Evolutionary conservation across 352 stramenopile genomes (phyloP), one percentile per base, ranked within the genome.

Genomic region (Phytophthora megakarya): DNA sequence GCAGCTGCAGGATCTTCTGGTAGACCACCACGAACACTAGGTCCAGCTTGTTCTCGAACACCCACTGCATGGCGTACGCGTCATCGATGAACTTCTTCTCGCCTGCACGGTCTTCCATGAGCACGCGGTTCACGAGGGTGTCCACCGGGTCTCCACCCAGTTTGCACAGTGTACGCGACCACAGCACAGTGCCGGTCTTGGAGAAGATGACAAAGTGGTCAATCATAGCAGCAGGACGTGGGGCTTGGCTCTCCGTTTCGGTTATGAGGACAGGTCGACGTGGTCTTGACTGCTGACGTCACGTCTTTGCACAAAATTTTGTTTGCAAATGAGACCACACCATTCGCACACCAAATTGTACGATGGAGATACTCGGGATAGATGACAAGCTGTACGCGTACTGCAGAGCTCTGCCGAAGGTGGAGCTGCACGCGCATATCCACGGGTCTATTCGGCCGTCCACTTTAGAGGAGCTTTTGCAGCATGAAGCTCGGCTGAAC

Each of bases 171-270:
- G 85, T 89, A 50, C 89, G 86, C 33, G 86, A 95, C 89, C 89
- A 98, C 26, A 97, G 75, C 48, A 98, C 88, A 18, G 86, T 86
- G 56, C 92, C 92, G 46, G 80, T 95, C 75, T 95, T 95, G 71
- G 72, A 91, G 72, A 98, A 98, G 63, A 98, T 89, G 43, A 92
- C 80, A 61, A 97, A 97, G 65, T 97, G 84, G 77, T 97, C 91
- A 49, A 98, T 93, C 92, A 98, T 98, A 12, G 16, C 73, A 55
- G 1, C 5, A 12, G 28, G 32, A 6, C 16, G 30, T 39, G 11
- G 19, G 18, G 10, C 37, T 49, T 22, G 49, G 13, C 37, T 51
- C 16, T 38, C n/a, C 19, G 35, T 22, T 35, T 65, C 33, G 38
- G 22, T 63, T 57, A 21, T 52, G 45, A n/a, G 16, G 43, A 22